Conservation (phyloP, 2,329 filamentous ascomycete genomes). For the Paecilomyces variotii region DNA sequence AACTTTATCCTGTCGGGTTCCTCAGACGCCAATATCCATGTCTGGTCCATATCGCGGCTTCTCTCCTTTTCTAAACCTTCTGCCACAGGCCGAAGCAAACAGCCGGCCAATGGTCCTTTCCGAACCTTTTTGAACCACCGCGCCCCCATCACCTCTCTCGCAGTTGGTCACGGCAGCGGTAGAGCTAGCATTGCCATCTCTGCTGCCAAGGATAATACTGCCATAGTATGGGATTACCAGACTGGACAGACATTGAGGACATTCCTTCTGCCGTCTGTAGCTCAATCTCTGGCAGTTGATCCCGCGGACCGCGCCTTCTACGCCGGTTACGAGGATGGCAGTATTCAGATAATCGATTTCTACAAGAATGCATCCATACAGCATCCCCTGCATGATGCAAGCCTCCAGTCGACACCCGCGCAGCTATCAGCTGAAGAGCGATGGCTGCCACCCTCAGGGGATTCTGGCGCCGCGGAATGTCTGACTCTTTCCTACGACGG, state of each 20-base stretch:
- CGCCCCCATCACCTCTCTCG: slow-evolving; percentile 41
- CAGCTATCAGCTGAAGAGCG: slow-evolving; percentile 33
- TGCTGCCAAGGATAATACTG: slow-evolving; percentile 75
- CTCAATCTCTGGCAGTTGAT: slow-evolving; percentile 68
- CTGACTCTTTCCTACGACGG: slow-evolving; percentile 75
- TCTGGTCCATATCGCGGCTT: slow-evolving; percentile 76
- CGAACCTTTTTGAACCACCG: slow-evolving; percentile 67
- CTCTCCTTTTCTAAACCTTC: slow-evolving; percentile 51
- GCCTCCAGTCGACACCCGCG: slow-evolving; percentile 32
- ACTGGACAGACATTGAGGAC: slow-evolving; percentile 71
- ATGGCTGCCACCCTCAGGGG: slow-evolving; percentile 49
- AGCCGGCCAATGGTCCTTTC: slow-evolving; percentile 55
- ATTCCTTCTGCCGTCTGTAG: slow-evolving; percentile 66
- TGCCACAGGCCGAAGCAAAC: slow-evolving; percentile 32
- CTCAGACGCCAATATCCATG: slow-evolving; percentile 75
- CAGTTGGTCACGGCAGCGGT: slow-evolving; percentile 58
- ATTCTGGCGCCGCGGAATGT: slow-evolving; percentile 59
- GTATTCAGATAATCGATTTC: slow-evolving; percentile 72
- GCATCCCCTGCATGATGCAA: slow-evolving; percentile 27
- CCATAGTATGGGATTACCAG: slow-evolving; percentile 87
- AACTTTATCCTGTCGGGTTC: slow-evolving; percentile 41
- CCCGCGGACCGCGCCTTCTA: slow-evolving; percentile 77
- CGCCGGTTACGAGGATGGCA: slow-evolving; percentile 70
- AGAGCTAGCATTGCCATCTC: slow-evolving; percentile 78
- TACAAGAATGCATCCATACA: slow-evolving; percentile 44